These are phyloP conservation scores for Penicillium pulvis DNA, from an alignment of 495 filamentous ascomycete genomes.

Conservation along the genomic window DNA sequence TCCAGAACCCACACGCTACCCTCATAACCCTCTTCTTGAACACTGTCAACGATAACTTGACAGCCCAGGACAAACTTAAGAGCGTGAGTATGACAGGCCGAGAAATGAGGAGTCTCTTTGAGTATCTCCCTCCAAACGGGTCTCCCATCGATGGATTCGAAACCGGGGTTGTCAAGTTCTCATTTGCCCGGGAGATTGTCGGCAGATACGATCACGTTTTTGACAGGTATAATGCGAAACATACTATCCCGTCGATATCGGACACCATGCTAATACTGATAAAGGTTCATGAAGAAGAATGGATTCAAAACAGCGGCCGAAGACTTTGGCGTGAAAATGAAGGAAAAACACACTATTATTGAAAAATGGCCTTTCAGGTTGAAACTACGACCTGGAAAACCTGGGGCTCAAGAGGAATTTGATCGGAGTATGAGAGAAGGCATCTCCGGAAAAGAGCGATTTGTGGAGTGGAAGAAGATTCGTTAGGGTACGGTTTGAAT, in stretches of 20 bases:
- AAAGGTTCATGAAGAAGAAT: too few relatives aligned
- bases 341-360: constrained; percentile 37
- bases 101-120: not conserved
- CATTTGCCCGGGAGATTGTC: not conserved
- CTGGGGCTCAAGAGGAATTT: constrained; percentile 38
- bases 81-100: not conserved
- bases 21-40: not conserved
- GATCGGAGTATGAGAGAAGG: constrained; percentile 11
- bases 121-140: not conserved
- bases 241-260: not conserved
- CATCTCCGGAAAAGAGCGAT: constrained; percentile 29
- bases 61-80: not conserved
- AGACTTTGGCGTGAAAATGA: constrained; percentile 21
- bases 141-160: not conserved
- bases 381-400: constrained; percentile 31
- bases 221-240: not conserved
- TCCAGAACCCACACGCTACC: not conserved
- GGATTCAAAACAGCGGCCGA: not conserved
- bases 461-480: constrained; percentile 40
- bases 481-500: too few relatives aligned
- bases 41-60: not conserved
- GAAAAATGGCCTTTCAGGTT: constrained; percentile 41
- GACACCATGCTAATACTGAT: too few relatives aligned
- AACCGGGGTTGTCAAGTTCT: not conserved
- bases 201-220: not conserved